Percentiles rank a stretch among this genome's conserved stretches.
phyloP scores from a whole-genome alignment of 2,329 filamentous ascomycete genomes.

The Xylaria sp. region DNA sequence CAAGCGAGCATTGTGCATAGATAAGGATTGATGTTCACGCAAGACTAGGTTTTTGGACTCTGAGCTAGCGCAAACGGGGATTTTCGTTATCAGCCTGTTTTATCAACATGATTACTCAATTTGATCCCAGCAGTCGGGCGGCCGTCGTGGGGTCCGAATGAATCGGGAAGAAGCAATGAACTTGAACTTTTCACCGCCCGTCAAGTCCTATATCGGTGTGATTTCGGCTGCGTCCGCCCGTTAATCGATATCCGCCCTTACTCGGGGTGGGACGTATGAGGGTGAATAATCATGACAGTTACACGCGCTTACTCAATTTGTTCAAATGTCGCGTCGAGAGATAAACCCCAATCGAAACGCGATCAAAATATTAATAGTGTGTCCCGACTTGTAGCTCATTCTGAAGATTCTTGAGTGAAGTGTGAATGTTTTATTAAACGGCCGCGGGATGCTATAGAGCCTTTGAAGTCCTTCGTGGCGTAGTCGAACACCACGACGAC shows the following conservation, averaged over 20 bases:
- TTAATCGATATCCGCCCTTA: neutral
- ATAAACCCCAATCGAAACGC: too few relatives aligned
- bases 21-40: conserved; percentile 25
- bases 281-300: too few relatives aligned
- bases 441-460: too few relatives aligned
- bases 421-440: too few relatives aligned
- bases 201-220: conserved; percentile 9
- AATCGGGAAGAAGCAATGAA: neutral
- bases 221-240: conserved; percentile 3
- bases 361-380: too few relatives aligned
- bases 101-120: conserved; percentile 9
- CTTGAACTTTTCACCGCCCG: neutral
- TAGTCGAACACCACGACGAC: too few relatives aligned
- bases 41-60: neutral
- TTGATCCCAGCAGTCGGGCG: neutral
- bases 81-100: conserved; percentile 22
- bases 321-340: too few relatives aligned
- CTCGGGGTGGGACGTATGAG: too few relatives aligned
- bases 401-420: too few relatives aligned
- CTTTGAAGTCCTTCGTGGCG: too few relatives aligned
- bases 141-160: conserved; percentile 9
- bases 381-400: too few relatives aligned
- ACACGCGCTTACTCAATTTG: too few relatives aligned
- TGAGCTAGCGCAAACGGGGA: neutral
- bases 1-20: conserved; percentile 5